Evolutionary conservation across 2,329 filamentous ascomycete genomes (phyloP), one percentile per base, ranked within the genome.

Genomic region (Mariannaea elegans): DNA sequence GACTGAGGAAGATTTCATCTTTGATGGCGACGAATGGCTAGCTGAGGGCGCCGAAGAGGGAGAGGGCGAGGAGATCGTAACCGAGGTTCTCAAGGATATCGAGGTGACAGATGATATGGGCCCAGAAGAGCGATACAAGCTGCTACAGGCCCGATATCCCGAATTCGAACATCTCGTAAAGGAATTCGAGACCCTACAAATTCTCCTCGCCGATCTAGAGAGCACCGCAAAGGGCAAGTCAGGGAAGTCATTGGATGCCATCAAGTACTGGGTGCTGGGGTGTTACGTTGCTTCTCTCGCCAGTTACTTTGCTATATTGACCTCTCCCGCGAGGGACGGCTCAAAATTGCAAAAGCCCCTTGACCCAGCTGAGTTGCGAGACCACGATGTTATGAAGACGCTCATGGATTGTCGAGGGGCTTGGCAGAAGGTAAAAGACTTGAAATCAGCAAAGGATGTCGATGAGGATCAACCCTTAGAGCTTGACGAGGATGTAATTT

Each of bases 281-380:
- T 92, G 93, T 60, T 98, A 99, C 73, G 82, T 98, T 21, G 93
- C 91, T 41, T 85, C 92, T 1, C 82, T 99, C 66, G 90, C 91
- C 47, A 94, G 97, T 87, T 99, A 99, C 76, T 97, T 99, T 75
- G 92, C 94, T 34, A 85, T 98, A 32, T 80, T 99, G n/a, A 92
- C 93, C 10, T 97, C 93, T 0, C 89, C 92, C 1, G 84, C 89
- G 2, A 83, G 88, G 48, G 87, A 88, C 59, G 79, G 80, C 1
- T 77, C 81, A 32, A 82, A 82, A 7, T 76, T 80, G 0, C 76
- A 78, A 12, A 83, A 87, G 59, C 84, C 92, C 0, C 77, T 96
- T 64, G 84, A 91, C 54, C 91, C 94, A 5, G 81, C 84, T n/a
- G 89, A 97, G 67, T 79, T 99, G 39, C 89, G 92, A 61, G 92